These are phyloP conservation scores for Trichoderma sp. DNA, from an alignment of 2,329 filamentous ascomycete genomes.

Conservation along the genomic window DNA sequence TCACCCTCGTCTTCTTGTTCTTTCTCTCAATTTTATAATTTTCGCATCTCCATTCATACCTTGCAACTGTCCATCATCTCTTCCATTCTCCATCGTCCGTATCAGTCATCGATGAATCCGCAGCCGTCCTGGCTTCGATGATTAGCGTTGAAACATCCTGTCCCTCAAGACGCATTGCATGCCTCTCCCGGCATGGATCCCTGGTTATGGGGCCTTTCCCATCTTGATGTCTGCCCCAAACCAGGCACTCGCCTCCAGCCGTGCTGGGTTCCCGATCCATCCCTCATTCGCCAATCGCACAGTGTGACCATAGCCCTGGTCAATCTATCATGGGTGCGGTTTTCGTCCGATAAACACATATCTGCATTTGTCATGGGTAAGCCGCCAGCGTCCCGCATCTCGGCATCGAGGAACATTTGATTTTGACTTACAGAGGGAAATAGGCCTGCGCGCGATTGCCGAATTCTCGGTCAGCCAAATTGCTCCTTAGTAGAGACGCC, in stretches of 20 bases:
- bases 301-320: not conserved
- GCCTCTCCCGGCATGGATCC: not conserved
- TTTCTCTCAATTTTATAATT: not conserved
- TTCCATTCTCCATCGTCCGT: not conserved
- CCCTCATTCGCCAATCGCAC: not conserved
- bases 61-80: not conserved
- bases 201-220: not conserved
- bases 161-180: not conserved
- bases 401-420: not conserved
- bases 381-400: not conserved
- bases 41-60: not conserved
- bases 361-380: conserved; percentile 34
- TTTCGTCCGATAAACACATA: conserved; percentile 64
- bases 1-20: not conserved
- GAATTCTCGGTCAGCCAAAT: not conserved
- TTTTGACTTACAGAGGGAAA: conserved; percentile 54
- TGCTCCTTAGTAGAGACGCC: not conserved
- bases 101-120: not conserved
- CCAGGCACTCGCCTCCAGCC: not conserved
- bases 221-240: not conserved
- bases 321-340: conserved; percentile 24
- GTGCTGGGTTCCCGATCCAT: not conserved
- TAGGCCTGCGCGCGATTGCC: conserved; percentile 46
- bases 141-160: not conserved
- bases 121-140: not conserved